phyloP scores from a whole-genome alignment of 148 eudicot species.

The Rhododendron molle region DNA sequence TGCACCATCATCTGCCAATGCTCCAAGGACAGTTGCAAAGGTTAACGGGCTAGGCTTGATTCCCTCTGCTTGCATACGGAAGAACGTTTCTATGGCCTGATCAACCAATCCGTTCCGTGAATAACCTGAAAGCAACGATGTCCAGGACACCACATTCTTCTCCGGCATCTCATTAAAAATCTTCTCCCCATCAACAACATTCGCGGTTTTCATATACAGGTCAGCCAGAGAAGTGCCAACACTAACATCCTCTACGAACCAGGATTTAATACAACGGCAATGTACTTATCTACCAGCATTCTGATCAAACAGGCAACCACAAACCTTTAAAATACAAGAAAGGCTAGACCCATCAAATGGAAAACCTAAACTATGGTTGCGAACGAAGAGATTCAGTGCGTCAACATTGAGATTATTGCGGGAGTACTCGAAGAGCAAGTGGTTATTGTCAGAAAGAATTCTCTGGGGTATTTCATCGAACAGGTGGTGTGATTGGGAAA shows the following conservation, averaged over 20 bases:
- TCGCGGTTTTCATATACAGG: constrained; percentile 72
- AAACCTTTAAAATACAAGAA: constrained; percentile 75
- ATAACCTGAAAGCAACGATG: constrained; percentile 76
- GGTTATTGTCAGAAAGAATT: constrained; percentile 32
- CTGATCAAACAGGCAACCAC: constrained; percentile 37
- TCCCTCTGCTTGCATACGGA: constrained; percentile 51
- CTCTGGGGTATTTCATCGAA: constrained; percentile 46
- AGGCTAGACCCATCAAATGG: constrained; percentile 56
- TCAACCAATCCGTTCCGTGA: constrained; percentile 47
- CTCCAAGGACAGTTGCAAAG: constrained; percentile 64
- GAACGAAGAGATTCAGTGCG: constrained; percentile 36
- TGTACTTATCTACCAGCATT: constrained; percentile 60
- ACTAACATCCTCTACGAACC: constrained; percentile 64
- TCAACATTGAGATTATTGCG: constrained; percentile 41
- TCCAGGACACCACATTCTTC: constrained; percentile 91
- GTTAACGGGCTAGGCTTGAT: constrained; percentile 71
- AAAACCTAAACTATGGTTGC: constrained; percentile 42
- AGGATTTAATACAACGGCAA: constrained; percentile 55
- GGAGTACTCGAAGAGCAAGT: constrained; percentile 56
- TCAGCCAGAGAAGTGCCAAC: constrained; percentile 85
- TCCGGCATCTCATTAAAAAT: constrained; percentile 61
- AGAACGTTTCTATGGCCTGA: constrained; percentile 42
- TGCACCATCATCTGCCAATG: constrained; percentile 52
- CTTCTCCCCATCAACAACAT: constrained; percentile 40
- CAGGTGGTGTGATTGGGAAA: constrained; percentile 38